Conservation (phyloP, 495 filamentous ascomycete genomes). For the Hypoxylon cercidicola region DNA sequence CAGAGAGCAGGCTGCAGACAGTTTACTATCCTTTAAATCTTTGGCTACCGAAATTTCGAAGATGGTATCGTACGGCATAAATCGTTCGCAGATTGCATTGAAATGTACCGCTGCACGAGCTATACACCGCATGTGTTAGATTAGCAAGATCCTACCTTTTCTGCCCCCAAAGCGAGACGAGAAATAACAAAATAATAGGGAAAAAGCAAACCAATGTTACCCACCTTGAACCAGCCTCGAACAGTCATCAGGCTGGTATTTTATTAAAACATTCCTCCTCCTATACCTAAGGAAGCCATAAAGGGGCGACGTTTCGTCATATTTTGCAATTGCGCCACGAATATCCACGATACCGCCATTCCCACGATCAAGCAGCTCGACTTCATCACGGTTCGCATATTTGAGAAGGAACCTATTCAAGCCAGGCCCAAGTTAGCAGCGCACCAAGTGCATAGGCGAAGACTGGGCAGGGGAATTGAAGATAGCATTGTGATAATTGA, state of each 20-base stretch:
- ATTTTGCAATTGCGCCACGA: constrained; percentile 77
- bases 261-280: constrained; percentile 88
- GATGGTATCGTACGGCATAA: constrained; percentile 86
- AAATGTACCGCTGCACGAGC: constrained; percentile 96
- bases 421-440: constrained; percentile 33
- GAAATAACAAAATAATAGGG: background rate
- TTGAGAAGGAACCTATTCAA: constrained; percentile 87
- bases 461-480: background rate
- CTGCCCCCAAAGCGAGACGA: background rate
- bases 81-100: constrained; percentile 82
- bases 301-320: constrained; percentile 84
- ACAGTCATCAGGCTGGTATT: constrained; percentile 89
- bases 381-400: constrained; percentile 88
- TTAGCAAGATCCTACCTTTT: constrained; percentile 17
- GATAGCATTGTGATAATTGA: background rate
- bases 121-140: constrained; percentile 48
- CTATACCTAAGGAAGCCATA: constrained; percentile 94
- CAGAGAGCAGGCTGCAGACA: constrained; percentile 88
- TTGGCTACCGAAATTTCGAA: constrained; percentile 76
- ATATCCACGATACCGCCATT: constrained; percentile 87
- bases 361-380: constrained; percentile 80
- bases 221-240: constrained; percentile 91
- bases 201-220: constrained; percentile 37
- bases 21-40: constrained; percentile 85
- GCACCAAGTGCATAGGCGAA: constrained; percentile 21